These are phyloP conservation scores for Euphrasia confusa DNA, from an alignment of 257 asterid genomes.

Conservation along the genomic window DNA sequence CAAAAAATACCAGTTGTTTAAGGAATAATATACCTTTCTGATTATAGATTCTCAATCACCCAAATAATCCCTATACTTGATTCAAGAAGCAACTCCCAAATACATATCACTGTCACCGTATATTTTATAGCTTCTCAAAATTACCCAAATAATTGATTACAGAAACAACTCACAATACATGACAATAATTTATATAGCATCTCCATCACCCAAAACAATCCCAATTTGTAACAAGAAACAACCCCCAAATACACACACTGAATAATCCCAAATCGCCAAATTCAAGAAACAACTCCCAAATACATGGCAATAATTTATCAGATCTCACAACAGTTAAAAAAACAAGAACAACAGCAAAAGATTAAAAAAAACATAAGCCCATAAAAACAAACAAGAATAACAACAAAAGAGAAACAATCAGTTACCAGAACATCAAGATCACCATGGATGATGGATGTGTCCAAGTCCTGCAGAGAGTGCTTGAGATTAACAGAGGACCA, in stretches of 20 bases:
- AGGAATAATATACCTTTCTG: not conserved
- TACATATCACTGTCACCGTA: not conserved
- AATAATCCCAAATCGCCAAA: no score
- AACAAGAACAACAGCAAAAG: not conserved
- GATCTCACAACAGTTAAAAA: constrained; percentile 23
- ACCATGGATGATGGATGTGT: constrained; percentile 42
- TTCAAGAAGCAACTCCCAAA: not conserved
- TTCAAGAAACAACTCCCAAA: not conserved
- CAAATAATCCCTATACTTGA: not conserved
- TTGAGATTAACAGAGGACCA: constrained; percentile 66
- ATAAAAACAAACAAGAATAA: not conserved
- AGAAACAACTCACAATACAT: not conserved
- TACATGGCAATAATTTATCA: not conserved
- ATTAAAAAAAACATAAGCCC: not conserved
- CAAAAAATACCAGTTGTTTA: not conserved
- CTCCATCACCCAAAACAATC: not conserved
- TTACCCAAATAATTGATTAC: not conserved
- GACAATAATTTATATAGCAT: not conserved
- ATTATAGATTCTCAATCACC: not conserved
- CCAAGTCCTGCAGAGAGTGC: constrained; percentile 44
- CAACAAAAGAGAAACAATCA: not conserved
- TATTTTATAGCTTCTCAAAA: not conserved
- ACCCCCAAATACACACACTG: not conserved
- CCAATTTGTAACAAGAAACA: not conserved
- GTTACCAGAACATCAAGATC: constrained; percentile 89